Conservation (phyloP, 139 green algal species). For the Asterochloris erici region DNA sequence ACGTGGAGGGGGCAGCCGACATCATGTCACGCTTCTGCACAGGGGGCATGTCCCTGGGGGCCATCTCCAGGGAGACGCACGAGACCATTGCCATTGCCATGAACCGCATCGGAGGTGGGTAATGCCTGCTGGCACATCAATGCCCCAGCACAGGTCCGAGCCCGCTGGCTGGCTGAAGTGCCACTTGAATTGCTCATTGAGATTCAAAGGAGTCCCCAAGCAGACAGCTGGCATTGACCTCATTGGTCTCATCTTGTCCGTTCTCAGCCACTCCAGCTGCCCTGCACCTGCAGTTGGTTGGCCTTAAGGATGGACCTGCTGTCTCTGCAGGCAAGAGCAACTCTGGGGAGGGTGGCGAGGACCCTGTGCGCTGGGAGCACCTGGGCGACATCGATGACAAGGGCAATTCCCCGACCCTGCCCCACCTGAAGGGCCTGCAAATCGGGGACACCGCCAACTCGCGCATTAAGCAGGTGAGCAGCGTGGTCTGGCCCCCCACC, state of each 20-base stretch:
- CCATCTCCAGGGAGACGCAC: conserved; percentile 96
- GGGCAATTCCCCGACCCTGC: conserved; percentile 73
- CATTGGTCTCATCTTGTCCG: neutral
- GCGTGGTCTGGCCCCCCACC: neutral
- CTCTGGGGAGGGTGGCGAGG: conserved; percentile 91
- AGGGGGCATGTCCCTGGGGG: conserved; percentile 96
- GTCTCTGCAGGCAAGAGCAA: conserved; percentile 75
- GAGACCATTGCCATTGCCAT: conserved; percentile 98
- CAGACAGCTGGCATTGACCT: neutral
- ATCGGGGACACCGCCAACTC: conserved; percentile 93
- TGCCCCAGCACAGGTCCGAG: no score
- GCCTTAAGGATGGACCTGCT: neutral
- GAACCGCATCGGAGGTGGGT: conserved; percentile 93
- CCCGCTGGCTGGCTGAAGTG: no score
- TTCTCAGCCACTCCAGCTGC: neutral
- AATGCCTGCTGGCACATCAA: neutral
- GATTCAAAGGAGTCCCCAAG: no score
- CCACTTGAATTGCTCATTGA: no score
- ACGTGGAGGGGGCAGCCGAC: conserved; percentile 81
- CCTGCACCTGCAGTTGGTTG: neutral
- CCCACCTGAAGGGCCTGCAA: conserved; percentile 89
- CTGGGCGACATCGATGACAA: conserved; percentile 73
- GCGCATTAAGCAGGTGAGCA: conserved; percentile 88
- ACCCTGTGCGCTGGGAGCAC: conserved; percentile 78
- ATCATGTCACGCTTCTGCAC: conserved; percentile 99